Evolutionary conservation across 2,329 filamentous ascomycete species (phyloP).

Genomic region (Trichoderma polysporum): DNA sequence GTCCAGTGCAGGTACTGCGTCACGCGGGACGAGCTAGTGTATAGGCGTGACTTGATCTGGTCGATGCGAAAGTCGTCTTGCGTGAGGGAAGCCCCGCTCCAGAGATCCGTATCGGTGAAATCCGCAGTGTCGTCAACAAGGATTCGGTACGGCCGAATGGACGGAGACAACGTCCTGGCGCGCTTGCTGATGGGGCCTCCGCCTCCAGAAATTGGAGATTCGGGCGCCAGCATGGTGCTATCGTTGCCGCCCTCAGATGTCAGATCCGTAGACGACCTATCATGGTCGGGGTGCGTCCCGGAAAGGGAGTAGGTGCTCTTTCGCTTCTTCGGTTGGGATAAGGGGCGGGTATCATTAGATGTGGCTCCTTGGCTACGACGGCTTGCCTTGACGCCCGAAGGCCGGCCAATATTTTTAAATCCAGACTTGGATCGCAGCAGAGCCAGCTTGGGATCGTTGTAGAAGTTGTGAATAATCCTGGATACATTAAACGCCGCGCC

Average conservation of each 20-base stretch:
- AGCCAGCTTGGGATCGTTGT: conserved; percentile 54
- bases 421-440: conserved; percentile 52
- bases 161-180: conserved; percentile 27
- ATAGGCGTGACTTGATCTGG: conserved; percentile 50
- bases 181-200: conserved; percentile 28
- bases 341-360: conserved; percentile 25
- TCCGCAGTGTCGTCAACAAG: neutral
- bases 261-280: conserved; percentile 30
- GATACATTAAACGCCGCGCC: conserved; percentile 52
- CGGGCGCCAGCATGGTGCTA: neutral
- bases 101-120: conserved; percentile 47
- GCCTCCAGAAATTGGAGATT: conserved; percentile 14
- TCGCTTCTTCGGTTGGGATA: conserved; percentile 33
- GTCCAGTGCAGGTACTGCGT: conserved; percentile 59
- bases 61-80: conserved; percentile 52
- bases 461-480: conserved; percentile 53
- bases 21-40: conserved; percentile 47
- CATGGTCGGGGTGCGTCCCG: conserved; percentile 29
- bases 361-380: conserved; percentile 27
- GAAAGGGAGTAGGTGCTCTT: conserved; percentile 35
- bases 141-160: neutral
- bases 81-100: conserved; percentile 45
- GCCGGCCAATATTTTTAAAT: conserved; percentile 57
- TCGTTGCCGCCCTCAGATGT: conserved; percentile 30
- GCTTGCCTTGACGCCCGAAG: conserved; percentile 46